Conservation (phyloP, 1,284 basidiomycete species). For the Sanghuangporus baumii region DNA sequence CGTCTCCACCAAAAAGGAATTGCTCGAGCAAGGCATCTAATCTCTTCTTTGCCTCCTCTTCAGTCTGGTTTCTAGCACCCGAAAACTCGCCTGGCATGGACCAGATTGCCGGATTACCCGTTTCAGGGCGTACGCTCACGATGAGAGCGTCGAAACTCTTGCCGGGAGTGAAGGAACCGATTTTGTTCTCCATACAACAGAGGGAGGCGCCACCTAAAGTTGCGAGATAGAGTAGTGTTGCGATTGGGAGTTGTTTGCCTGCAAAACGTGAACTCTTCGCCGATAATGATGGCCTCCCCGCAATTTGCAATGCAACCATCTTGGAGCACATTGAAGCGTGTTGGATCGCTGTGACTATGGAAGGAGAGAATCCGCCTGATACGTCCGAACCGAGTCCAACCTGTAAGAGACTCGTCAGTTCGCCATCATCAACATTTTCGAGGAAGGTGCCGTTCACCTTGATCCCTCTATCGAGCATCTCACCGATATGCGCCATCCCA, state of each 20-base stretch:
- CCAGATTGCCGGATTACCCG: slow-evolving; percentile 63
- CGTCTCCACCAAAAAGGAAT: slow-evolving; percentile 83
- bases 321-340: slow-evolving; percentile 84
- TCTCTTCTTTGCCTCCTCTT: slow-evolving; percentile 26
- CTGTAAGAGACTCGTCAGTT: slow-evolving; percentile 31
- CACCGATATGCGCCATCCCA: slow-evolving; percentile 76
- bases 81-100: slow-evolving; percentile 31
- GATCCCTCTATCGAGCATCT: slow-evolving; percentile 77
- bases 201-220: slow-evolving; percentile 90
- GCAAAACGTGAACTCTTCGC: slow-evolving; percentile 37
- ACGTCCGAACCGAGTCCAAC: slow-evolving; percentile 90
- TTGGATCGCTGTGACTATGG: slow-evolving; percentile 79
- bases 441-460: slow-evolving; percentile 50
- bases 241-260: slow-evolving; percentile 61
- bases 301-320: slow-evolving; percentile 46
- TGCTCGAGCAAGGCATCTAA: slow-evolving; percentile 56
- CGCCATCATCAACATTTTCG: background rate
- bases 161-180: slow-evolving; percentile 78
- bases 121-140: slow-evolving; percentile 45
- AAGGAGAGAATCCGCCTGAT: slow-evolving; percentile 83
- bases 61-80: slow-evolving; percentile 11
- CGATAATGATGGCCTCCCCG: slow-evolving; percentile 15
- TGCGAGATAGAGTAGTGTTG: slow-evolving; percentile 84
- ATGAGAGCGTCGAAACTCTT: slow-evolving; percentile 91
- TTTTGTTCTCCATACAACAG: slow-evolving; percentile 61